phyloP scores from a whole-genome alignment of 768 basidiomycete species.

The Lactarius trivialis region DNA sequence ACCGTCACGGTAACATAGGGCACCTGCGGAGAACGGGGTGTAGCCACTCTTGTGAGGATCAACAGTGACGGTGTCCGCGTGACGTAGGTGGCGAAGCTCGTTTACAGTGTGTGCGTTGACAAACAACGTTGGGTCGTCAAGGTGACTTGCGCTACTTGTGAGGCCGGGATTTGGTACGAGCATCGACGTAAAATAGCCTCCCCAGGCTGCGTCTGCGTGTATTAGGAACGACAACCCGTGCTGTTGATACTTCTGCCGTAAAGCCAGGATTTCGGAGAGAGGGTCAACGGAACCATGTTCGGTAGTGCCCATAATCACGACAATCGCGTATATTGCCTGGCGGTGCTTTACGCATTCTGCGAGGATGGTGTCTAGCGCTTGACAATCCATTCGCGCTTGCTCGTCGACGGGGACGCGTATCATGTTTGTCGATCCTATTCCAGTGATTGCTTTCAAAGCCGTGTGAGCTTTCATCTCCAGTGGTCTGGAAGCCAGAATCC shows the following conservation, averaged over 20 bases:
- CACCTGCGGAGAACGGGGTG: constrained; percentile 39
- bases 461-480: background rate
- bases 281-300: constrained; percentile 42
- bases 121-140: constrained; percentile 28
- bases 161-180: constrained; percentile 22
- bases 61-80: constrained; percentile 37
- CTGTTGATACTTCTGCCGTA: constrained; percentile 31
- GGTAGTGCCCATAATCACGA: constrained; percentile 40
- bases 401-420: constrained; percentile 33
- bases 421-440: constrained; percentile 38
- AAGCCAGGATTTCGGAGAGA: constrained; percentile 31
- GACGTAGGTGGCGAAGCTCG: constrained; percentile 26
- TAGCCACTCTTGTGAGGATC: constrained; percentile 42
- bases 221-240: constrained; percentile 36
- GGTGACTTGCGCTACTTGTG: background rate
- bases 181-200: constrained; percentile 38
- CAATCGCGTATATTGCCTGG: constrained; percentile 37
- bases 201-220: constrained; percentile 44
- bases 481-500: background rate
- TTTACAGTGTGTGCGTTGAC: constrained; percentile 28
- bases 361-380: constrained; percentile 27
- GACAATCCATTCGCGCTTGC: constrained; percentile 33
- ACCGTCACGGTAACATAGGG: constrained; percentile 36
- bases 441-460: constrained; percentile 33
- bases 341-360: constrained; percentile 29